Conservation (phyloP, 2,329 filamentous ascomycete genomes). For the Neodidymelliopsis sp. region DNA sequence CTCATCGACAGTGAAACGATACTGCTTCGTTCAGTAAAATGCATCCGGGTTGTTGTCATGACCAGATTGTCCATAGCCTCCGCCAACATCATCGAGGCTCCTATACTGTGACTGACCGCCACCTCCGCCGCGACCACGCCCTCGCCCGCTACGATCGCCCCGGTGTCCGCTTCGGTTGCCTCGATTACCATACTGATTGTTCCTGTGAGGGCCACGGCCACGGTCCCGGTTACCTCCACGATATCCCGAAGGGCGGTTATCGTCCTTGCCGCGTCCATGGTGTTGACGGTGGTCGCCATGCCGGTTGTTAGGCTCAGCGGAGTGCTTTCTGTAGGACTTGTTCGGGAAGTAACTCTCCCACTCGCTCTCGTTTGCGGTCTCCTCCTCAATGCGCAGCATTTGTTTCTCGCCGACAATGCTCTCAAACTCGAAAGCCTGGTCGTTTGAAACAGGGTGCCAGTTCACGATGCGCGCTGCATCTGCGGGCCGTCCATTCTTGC, state of each 20-base stretch:
- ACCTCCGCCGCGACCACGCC: constrained; percentile 42
- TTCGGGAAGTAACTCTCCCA: constrained; percentile 70
- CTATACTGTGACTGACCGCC: constrained; percentile 49
- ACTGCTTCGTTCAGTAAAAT: constrained; percentile 33
- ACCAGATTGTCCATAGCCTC: constrained; percentile 36
- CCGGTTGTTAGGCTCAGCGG: constrained; percentile 56
- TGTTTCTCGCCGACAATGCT: constrained; percentile 87
- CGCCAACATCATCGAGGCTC: constrained; percentile 54
- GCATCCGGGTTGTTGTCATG: constrained; percentile 44
- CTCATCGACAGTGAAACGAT: neutral
- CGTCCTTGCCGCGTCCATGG: constrained; percentile 34
- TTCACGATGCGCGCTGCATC: constrained; percentile 83
- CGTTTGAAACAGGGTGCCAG: constrained; percentile 78
- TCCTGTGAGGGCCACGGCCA: constrained; percentile 38
- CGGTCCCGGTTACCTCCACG: constrained; percentile 46
- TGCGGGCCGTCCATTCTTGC: constrained; percentile 75
- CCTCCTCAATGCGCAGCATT: constrained; percentile 79
- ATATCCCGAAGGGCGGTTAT: constrained; percentile 36
- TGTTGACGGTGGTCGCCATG: constrained; percentile 36
- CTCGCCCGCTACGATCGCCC: constrained; percentile 49
- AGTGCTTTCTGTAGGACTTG: constrained; percentile 57
- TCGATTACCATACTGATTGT: constrained; percentile 43
- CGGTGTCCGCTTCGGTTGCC: constrained; percentile 53
- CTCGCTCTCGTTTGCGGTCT: constrained; percentile 66
- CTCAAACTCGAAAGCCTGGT: constrained; percentile 79